A percentile compares a stretch with the other conserved stretches of the same genome.
These are phyloP conservation scores for Fusarium goolgardi DNA, from an alignment of 2,329 filamentous ascomycete species.

Conservation along the genomic window DNA sequence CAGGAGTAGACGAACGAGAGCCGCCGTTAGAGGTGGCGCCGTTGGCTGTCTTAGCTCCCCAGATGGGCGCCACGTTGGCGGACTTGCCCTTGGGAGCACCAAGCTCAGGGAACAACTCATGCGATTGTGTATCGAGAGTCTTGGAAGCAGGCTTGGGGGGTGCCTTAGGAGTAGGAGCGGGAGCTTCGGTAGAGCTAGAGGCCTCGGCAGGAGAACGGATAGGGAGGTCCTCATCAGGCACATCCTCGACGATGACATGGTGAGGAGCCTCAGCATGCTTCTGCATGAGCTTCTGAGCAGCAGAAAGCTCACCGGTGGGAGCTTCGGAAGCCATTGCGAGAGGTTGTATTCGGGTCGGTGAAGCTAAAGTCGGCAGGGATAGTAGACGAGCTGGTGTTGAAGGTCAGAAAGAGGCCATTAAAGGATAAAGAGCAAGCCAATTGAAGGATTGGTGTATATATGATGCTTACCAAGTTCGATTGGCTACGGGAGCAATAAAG, in stretches of 20 bases:
- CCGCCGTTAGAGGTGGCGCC: conserved; percentile 66
- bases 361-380: conserved; percentile 20
- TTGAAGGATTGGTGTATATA: background rate
- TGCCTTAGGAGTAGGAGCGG: conserved; percentile 71
- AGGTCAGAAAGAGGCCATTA: conserved; percentile 28
- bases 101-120: conserved; percentile 94
- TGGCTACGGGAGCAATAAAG: conserved; percentile 43
- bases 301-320: conserved; percentile 60
- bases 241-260: conserved; percentile 81
- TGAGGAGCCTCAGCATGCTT: conserved; percentile 67
- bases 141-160: conserved; percentile 71
- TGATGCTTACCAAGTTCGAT: conserved; percentile 30
- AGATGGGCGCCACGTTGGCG: conserved; percentile 75
- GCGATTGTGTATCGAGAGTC: conserved; percentile 81
- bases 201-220: conserved; percentile 62
- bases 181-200: conserved; percentile 60
- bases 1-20: conserved; percentile 72
- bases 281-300: conserved; percentile 72
- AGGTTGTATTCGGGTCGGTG: conserved; percentile 26
- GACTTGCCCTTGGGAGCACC: conserved; percentile 76
- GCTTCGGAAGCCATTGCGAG: conserved; percentile 58
- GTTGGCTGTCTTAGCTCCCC: conserved; percentile 76
- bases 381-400: conserved; percentile 16
- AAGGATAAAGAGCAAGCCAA: too few relatives aligned
- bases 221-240: conserved; percentile 79